These are phyloP conservation scores for Plasmodium gallinaceum DNA, from an alignment of 169 alveolate species.

Conservation along the genomic window DNA sequence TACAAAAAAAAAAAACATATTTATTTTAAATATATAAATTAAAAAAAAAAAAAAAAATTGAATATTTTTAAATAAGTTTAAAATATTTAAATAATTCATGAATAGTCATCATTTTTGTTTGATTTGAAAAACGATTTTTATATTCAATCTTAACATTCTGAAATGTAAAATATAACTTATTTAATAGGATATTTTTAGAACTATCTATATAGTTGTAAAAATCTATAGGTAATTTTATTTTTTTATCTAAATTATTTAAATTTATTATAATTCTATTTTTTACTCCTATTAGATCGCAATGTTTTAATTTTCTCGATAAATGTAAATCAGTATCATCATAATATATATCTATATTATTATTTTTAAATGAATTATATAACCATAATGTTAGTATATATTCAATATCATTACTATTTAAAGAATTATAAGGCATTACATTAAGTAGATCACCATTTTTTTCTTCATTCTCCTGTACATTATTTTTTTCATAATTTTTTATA, in stretches of 20 bases:
- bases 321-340: constrained; percentile 66
- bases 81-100: constrained; percentile 34
- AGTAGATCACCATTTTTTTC: not conserved
- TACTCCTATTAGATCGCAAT: constrained; percentile 65
- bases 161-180: constrained; percentile 40
- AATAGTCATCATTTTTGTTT: constrained; percentile 61
- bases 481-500: not conserved
- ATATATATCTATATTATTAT: constrained; percentile 35
- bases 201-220: constrained; percentile 51
- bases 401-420: constrained; percentile 58
- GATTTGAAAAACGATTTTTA: constrained; percentile 43
- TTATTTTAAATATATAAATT: not conserved
- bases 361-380: constrained; percentile 30
- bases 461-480: not conserved
- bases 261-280: constrained; percentile 61
- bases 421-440: not conserved
- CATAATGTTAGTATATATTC: constrained; percentile 44
- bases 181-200: constrained; percentile 5
- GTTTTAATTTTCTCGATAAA: constrained; percentile 58
- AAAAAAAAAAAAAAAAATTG: not conserved
- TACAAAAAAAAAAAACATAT: not conserved
- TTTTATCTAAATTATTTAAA: constrained; percentile 32
- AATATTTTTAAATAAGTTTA: constrained; percentile 8
- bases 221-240: constrained; percentile 38
- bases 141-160: constrained; percentile 36